Evolutionary conservation across 768 basidiomycete genomes (phyloP), one percentile per base, ranked within the genome.

Genomic region (Naganishia antarctica): DNA sequence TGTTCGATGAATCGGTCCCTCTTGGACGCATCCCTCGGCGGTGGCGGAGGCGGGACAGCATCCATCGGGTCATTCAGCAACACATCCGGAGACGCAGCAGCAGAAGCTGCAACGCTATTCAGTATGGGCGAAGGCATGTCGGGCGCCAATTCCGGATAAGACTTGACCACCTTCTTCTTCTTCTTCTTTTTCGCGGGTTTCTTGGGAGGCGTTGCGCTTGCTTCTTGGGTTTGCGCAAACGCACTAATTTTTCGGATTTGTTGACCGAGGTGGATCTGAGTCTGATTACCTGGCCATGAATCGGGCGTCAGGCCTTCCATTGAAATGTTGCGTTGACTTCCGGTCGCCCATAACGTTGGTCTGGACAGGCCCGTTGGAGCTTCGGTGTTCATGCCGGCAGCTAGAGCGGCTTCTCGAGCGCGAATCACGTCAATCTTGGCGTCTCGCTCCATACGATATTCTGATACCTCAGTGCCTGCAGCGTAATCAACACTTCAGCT

Each of bases 141-240:
- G 11, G 53, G 53, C 7, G 40, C 2, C n/a, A 57, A n/a, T 29
- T 57, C 53, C 13, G 31, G 18, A 3, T n/a, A 32, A 21, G 53
- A 57, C 37, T 57, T 57, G 34, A 57, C 34, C 6, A 57, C 53
- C 53, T 57, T 57, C 53, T 57, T 57, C 53, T 57, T 57, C 53
- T 57, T 57, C 37, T 57, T 57, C 37, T 57, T 57, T 26, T 57
- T 57, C 21, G 26, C 53, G 31, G 53, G 53, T 15, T 41, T 57
- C 53, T 57, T 57, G 4, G 53, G 53, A 2, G 53, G 53, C 37
- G 53, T 26, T 6, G 15, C 34, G 23, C 21, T 34, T 12, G 53
- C 37, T 23, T 57, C 53, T 6, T 9, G 18, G 15, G 37, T 25
- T 3, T 25, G 21, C 32, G 37, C 37, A 26, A 23, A 57, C 11